phyloP scores from a whole-genome alignment of 2,329 filamentous ascomycete genomes.

The Ophiostoma piceae region DNA sequence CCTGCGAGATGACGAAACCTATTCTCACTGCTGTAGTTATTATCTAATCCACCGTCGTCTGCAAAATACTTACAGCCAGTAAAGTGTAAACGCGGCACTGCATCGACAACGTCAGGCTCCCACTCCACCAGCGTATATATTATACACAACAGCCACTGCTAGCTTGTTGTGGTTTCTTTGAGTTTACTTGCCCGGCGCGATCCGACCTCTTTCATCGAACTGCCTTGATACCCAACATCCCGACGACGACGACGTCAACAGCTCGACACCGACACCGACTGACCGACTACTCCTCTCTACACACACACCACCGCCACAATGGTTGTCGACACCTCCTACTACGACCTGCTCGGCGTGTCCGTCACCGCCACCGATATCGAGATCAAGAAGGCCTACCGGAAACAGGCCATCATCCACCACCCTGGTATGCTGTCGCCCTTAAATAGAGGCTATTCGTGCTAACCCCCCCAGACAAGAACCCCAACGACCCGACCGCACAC shows the following conservation, averaged over 20 bases:
- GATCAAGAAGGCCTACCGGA: conserved; percentile 96
- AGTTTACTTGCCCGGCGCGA: not conserved
- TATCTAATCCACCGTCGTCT: too few species aligned
- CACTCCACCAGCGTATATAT: not conserved
- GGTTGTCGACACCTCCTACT: conserved; percentile 85
- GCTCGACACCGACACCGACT: not conserved
- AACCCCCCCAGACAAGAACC: conserved; percentile 75
- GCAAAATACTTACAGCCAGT: not conserved
- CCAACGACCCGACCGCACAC: conserved; percentile 88
- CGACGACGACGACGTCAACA: not conserved
- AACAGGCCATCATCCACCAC: conserved; percentile 88
- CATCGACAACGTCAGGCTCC: conserved; percentile 9
- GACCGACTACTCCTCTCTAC: not conserved
- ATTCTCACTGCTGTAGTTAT: not conserved
- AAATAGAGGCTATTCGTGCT: not conserved
- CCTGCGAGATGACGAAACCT: conserved; percentile 25
- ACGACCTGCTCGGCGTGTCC: conserved; percentile 78
- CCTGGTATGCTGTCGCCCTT: conserved; percentile 52
- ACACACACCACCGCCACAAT: conserved; percentile 44
- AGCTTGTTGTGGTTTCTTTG: not conserved
- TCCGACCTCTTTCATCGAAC: not conserved
- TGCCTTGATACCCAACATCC: conserved; percentile 3
- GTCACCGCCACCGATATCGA: conserved; percentile 83
- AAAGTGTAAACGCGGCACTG: conserved; percentile 11
- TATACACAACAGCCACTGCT: not conserved